Percentiles rank a stretch among this genome's conserved stretches.
Evolutionary conservation across 2,329 filamentous ascomycete species (phyloP).

Genomic region (Penicillium sp.): DNA sequence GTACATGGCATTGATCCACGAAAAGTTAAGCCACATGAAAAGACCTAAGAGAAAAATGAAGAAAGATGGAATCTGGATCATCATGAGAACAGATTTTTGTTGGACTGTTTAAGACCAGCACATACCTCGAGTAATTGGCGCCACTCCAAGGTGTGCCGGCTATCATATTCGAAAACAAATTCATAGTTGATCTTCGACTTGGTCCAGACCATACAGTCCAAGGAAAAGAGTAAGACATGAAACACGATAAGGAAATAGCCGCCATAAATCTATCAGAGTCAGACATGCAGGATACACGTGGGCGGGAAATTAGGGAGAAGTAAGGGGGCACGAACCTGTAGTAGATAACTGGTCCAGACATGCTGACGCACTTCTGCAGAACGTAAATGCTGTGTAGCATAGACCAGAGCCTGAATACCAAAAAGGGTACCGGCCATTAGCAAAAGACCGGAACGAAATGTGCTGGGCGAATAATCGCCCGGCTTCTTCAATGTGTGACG

Average conservation of each 20-base stretch:
- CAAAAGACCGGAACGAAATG: slow-evolving; percentile 61
- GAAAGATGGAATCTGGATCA: slow-evolving; percentile 67
- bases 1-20: slow-evolving; percentile 64
- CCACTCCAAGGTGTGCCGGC: slow-evolving; percentile 82
- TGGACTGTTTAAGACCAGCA: neutral
- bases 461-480: slow-evolving; percentile 55
- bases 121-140: slow-evolving; percentile 70
- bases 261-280: slow-evolving; percentile 66
- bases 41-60: slow-evolving; percentile 71
- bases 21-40: slow-evolving; percentile 86
- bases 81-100: slow-evolving; percentile 14
- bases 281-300: slow-evolving; percentile 13
- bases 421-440: slow-evolving; percentile 66
- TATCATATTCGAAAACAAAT: slow-evolving; percentile 96
- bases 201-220: slow-evolving; percentile 80
- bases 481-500: slow-evolving; percentile 63
- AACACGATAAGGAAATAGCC: slow-evolving; percentile 84
- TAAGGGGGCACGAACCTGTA: slow-evolving; percentile 51
- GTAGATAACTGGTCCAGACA: slow-evolving; percentile 60
- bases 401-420: slow-evolving; percentile 60
- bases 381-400: slow-evolving; percentile 52
- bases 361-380: slow-evolving; percentile 48
- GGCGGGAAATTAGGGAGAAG: neutral
- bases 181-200: slow-evolving; percentile 86
- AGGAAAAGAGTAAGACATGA: slow-evolving; percentile 75